A percentile compares a stretch with the other conserved stretches of the same genome.
Conservation (phyloP, 768 basidiomycete species). For the Mycena vitilis region DNA sequence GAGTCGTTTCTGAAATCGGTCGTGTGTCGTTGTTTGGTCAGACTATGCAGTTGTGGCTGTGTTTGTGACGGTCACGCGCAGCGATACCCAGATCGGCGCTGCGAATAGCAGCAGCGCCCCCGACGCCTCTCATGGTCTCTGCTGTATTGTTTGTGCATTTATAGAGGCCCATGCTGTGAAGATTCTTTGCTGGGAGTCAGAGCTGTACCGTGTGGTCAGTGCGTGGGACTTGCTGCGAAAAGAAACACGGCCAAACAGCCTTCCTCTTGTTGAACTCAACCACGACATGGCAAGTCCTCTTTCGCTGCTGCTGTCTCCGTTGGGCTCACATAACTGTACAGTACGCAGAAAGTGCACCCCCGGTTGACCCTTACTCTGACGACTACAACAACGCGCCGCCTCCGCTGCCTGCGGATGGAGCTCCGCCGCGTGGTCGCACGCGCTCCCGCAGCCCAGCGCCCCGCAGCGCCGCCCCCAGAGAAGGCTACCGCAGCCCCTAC, state of each 20-base stretch:
- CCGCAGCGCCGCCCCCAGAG: constrained; percentile 57
- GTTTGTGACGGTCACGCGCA: too few relatives aligned
- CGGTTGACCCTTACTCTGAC: constrained; percentile 86
- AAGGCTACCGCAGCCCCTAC: constrained; percentile 64
- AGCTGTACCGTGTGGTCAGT: neutral
- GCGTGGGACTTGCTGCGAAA: constrained; percentile 23
- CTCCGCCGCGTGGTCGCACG: constrained; percentile 72
- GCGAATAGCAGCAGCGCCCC: too few relatives aligned
- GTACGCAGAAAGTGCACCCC: constrained; percentile 72
- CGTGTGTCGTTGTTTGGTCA: neutral
- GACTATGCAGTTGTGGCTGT: too few relatives aligned
- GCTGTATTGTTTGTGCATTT: too few relatives aligned
- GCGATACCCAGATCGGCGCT: too few relatives aligned
- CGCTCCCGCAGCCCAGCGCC: constrained; percentile 78
- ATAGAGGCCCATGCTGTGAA: too few relatives aligned
- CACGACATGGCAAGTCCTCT: constrained; percentile 73
- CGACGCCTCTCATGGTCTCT: too few relatives aligned
- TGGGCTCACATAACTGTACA: constrained; percentile 41
- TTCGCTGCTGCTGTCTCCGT: constrained; percentile 9
- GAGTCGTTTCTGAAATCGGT: constrained; percentile 47
- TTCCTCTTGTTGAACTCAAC: constrained; percentile 67
- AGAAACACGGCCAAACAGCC: constrained; percentile 54
- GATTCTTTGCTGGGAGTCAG: neutral
- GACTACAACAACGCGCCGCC: constrained; percentile 76
- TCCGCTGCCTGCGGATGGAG: constrained; percentile 62